Base-by-base conservation (phyloP, 2,329 filamentous ascomycete genomes). In the Camillea tinctor region DNA sequence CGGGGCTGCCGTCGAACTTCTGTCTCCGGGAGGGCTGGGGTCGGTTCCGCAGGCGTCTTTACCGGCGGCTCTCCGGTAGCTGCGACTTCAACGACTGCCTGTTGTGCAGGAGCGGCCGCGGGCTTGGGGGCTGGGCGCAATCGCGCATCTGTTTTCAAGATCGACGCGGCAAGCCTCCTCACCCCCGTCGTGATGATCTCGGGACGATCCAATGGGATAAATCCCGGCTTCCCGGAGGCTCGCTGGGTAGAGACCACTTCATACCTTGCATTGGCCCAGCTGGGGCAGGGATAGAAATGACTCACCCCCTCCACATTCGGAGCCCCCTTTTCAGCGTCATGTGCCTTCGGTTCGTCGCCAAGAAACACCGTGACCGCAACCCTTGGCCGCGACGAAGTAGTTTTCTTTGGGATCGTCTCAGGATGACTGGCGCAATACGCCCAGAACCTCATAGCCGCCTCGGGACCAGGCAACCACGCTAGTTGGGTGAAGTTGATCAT, bases 381-480 rank as follows among this genome's bases (percentile, higher is more conserved):
- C 55, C 66, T 78, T 1, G 79, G 76, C 63, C 74, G 80, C 1
- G 59, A 52, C 1, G 40, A 26, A 26, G 58, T 63, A 24, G 61
- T 63, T 30, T 65, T 69, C 60, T 69, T 62, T 24, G 69, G 65
- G 3, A 58, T 56, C 1, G 68, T 68, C 50, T 77, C 74, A 7
- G 67, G 63, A 44, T 77, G 72, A n/a, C 72, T 71, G 17, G 73
- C 72, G 48, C 78, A 80, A 40, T 78, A 71, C 6, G 81, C 77
- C 82, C 81, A 85, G 58, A 82, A 88, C 23, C 86, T 76, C 65
- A 88, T 72, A 2, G 80, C 81, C 1, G 81, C 81, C 67, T 90
- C 87, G 0, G 86, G 86, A 0, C 87, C 88, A 0, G 88, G 87
- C 0, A 90, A 73, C 88, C 88, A 90, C 21, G 86, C 82, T 24